Evolutionary conservation across 225 moss, liverwort and hornwort genomes (phyloP).

Genomic region (Physcomitrium patens): DNA sequence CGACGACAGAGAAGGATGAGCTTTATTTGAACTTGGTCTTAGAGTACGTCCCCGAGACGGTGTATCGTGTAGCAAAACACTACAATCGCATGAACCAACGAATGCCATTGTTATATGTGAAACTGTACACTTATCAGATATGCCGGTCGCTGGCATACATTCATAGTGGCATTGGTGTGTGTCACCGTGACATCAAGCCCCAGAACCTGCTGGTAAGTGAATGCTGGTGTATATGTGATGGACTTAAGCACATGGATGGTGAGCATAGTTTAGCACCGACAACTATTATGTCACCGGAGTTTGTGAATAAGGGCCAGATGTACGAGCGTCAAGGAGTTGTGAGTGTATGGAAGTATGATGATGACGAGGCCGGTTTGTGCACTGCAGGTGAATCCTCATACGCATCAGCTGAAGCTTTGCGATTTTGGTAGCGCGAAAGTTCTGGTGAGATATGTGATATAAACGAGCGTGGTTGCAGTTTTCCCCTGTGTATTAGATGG

Average conservation of each 20-base stretch:
- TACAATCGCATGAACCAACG: conserved; percentile 72
- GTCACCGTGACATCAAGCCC: conserved; percentile 77
- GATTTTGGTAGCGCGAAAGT: conserved; percentile 74
- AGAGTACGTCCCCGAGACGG: conserved; percentile 72
- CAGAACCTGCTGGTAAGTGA: conserved; percentile 62
- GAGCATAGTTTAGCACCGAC: not conserved
- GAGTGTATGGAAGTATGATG: not conserved
- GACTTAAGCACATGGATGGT: not conserved
- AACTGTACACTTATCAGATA: conserved; percentile 73
- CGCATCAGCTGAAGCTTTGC: conserved; percentile 69
- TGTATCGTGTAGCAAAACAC: conserved; percentile 69
- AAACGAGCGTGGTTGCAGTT: too few relatives aligned
- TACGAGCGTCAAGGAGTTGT: not conserved
- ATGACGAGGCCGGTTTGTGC: not conserved
- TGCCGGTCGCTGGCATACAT: conserved; percentile 72
- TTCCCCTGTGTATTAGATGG: too few relatives aligned
- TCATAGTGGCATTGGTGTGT: conserved; percentile 70
- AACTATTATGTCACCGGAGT: not conserved
- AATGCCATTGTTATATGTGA: conserved; percentile 73
- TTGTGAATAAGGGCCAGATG: not conserved
- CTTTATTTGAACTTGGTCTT: conserved; percentile 71
- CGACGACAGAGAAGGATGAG: conserved; percentile 79
- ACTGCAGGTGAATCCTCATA: conserved; percentile 80
- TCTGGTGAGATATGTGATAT: conserved; percentile 44
- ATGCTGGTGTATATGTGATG: not conserved